Evolutionary conservation across 768 basidiomycete species (phyloP).

Genomic region (Chalciporus piperatus): DNA sequence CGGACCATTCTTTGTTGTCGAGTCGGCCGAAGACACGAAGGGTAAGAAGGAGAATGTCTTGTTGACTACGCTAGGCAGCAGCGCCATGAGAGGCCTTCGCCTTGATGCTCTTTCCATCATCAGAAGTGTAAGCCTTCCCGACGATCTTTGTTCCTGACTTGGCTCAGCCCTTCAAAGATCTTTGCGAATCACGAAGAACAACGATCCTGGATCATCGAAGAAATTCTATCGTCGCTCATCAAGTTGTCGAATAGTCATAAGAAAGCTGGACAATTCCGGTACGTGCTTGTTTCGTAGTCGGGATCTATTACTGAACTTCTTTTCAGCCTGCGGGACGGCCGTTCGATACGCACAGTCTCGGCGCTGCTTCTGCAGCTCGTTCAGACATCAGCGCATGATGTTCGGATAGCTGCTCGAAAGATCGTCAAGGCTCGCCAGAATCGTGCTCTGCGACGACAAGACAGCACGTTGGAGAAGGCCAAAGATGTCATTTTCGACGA

Average conservation of each 20-base stretch:
- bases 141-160: neutral
- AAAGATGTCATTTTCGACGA: slow-evolving; percentile 62
- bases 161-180: slow-evolving; percentile 48
- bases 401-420: slow-evolving; percentile 64
- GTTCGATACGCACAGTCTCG: slow-evolving; percentile 89
- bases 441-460: slow-evolving; percentile 60
- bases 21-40: slow-evolving; percentile 56
- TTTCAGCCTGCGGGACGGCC: slow-evolving; percentile 82
- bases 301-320: neutral
- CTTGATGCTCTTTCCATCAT: slow-evolving; percentile 82
- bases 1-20: slow-evolving; percentile 91
- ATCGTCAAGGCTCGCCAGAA: slow-evolving; percentile 64
- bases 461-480: slow-evolving; percentile 49
- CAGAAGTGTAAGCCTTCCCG: slow-evolving; percentile 63
- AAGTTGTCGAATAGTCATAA: slow-evolving; percentile 89
- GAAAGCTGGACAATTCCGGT: slow-evolving; percentile 89
- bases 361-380: slow-evolving; percentile 94
- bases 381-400: slow-evolving; percentile 89
- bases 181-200: slow-evolving; percentile 91
- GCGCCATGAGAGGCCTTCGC: slow-evolving; percentile 78
- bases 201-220: slow-evolving; percentile 96
- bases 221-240: slow-evolving; percentile 86
- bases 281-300: slow-evolving; percentile 17
- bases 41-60: slow-evolving; percentile 56
- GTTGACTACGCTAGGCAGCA: slow-evolving; percentile 66